These are phyloP conservation scores for Penicillium verhagenii DNA, from an alignment of 495 filamentous ascomycete genomes.

Conservation along the genomic window DNA sequence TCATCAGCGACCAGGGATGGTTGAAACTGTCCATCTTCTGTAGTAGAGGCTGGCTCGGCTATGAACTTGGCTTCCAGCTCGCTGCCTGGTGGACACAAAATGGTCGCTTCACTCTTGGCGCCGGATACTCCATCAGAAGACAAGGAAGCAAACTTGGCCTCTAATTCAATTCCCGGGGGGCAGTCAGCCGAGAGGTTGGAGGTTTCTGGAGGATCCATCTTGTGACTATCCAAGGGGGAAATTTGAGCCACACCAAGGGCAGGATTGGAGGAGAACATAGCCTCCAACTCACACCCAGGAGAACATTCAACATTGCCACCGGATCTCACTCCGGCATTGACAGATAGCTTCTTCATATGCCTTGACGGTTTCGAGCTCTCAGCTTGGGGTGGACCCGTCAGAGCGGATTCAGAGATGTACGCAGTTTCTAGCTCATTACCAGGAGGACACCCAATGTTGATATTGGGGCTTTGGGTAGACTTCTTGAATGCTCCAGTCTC, in stretches of 20 bases:
- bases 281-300: constrained; percentile 16
- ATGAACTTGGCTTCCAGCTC: constrained; percentile 12
- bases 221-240: background rate
- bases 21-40: constrained; percentile 1
- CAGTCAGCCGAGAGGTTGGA: constrained; percentile 7
- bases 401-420: constrained; percentile 3
- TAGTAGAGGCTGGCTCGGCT: background rate
- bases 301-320: constrained; percentile 1
- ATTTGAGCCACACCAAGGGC: constrained; percentile 1
- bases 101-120: background rate
- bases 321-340: background rate
- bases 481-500: background rate
- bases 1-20: background rate
- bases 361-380: background rate
- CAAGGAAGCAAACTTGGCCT: constrained; percentile 13
- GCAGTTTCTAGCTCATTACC: constrained; percentile 13
- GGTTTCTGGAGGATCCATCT: background rate
- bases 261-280: constrained; percentile 4
- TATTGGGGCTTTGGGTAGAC: background rate
- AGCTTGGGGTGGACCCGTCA: background rate
- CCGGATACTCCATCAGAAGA: constrained; percentile 1
- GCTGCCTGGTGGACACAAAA: constrained; percentile 12
- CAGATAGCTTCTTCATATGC: background rate
- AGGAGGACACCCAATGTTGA: constrained; percentile 9
- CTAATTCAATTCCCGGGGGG: constrained; percentile 14